Percentiles rank a stretch among this genome's conserved stretches.
Conservation (phyloP, 2,329 filamentous ascomycete genomes). For the Balansia obtecta region DNA sequence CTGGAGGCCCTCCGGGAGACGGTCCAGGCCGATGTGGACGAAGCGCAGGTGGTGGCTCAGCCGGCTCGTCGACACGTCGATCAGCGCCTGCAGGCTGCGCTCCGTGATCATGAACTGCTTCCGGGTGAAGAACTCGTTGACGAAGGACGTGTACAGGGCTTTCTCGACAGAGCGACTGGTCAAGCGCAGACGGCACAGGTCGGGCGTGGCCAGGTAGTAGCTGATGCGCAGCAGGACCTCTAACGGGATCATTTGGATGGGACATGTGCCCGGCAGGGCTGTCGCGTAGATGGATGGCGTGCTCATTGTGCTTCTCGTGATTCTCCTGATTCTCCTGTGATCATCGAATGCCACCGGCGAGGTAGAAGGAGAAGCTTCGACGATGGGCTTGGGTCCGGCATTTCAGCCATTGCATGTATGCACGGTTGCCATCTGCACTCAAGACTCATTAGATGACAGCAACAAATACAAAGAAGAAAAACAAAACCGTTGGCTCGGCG, state of each 20-base stretch:
- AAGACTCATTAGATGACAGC: too few species aligned
- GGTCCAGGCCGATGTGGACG: conserved; percentile 22
- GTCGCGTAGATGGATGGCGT: not conserved
- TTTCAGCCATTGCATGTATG: too few species aligned
- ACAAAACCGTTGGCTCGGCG: too few species aligned
- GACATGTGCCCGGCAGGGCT: conserved; percentile 5
- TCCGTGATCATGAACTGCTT: conserved; percentile 53
- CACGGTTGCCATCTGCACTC: too few species aligned
- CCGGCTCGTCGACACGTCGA: conserved; percentile 37
- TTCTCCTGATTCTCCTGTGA: too few species aligned
- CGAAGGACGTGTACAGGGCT: conserved; percentile 41
- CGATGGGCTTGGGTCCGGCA: too few species aligned
- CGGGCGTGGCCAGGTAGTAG: conserved; percentile 37
- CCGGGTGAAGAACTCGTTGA: conserved; percentile 50
- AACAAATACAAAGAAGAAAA: too few species aligned
- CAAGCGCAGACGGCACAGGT: conserved; percentile 41
- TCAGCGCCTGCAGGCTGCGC: conserved; percentile 40
- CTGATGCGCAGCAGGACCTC: conserved; percentile 48
- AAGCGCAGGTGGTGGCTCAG: conserved; percentile 25
- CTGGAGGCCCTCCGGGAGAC: conserved; percentile 9
- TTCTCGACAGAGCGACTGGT: conserved; percentile 42
- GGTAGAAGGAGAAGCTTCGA: too few species aligned
- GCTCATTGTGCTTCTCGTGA: not conserved
- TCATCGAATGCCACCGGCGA: too few species aligned
- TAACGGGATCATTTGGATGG: conserved; percentile 32